Percentiles rank a stretch among this genome's conserved stretches.
Evolutionary conservation across 352 stramenopile species (phyloP).

Genomic region (Blastocystis sp.): DNA sequence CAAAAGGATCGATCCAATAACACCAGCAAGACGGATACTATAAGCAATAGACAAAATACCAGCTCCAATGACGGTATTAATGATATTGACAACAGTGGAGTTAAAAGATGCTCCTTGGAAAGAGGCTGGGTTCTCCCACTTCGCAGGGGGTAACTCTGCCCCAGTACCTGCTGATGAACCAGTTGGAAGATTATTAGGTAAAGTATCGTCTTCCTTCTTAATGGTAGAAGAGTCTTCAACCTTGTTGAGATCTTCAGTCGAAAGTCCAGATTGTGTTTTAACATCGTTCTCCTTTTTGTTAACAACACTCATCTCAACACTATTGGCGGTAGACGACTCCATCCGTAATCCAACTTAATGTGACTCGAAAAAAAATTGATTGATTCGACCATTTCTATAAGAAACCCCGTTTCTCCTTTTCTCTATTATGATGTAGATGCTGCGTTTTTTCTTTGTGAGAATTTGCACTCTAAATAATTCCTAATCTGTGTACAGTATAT

Average conservation of each 20-base stretch:
- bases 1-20: slow-evolving; percentile 25
- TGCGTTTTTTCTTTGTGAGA: too few relatives aligned
- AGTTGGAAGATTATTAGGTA: background rate
- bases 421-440: too few relatives aligned
- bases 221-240: background rate
- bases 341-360: too few relatives aligned
- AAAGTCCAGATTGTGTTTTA: background rate
- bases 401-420: too few relatives aligned
- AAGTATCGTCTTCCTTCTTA: background rate
- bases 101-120: slow-evolving; percentile 6
- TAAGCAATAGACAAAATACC: slow-evolving; percentile 48
- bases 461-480: too few relatives aligned
- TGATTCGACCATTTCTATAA: too few relatives aligned
- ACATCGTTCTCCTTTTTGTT: background rate
- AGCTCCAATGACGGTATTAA: slow-evolving; percentile 50
- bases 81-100: slow-evolving; percentile 34
- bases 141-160: background rate
- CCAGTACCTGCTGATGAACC: background rate
- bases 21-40: slow-evolving; percentile 30
- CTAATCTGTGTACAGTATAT: too few relatives aligned
- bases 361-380: too few relatives aligned
- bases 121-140: background rate
- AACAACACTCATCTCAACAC: background rate
- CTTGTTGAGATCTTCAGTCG: background rate
- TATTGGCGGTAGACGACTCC: too few relatives aligned